Percentiles rank a stretch among this genome's conserved stretches.
Conservation (phyloP, 2,329 filamentous ascomycete genomes). For the Trichoderma pleuroti region DNA sequence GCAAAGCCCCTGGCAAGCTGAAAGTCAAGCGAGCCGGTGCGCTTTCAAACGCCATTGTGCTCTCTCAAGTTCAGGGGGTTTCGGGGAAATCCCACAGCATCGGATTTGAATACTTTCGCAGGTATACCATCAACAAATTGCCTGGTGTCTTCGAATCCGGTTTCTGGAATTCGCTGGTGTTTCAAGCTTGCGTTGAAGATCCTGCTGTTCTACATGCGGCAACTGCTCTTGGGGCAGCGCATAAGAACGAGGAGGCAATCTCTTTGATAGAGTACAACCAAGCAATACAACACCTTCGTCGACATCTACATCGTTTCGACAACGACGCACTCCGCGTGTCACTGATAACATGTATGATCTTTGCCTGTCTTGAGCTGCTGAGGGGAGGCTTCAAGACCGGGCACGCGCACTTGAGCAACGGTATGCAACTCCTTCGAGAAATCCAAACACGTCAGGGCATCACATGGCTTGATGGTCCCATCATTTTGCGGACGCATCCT, state of each 20-base stretch:
- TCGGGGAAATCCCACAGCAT: not conserved
- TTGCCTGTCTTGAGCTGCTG: constrained; percentile 39
- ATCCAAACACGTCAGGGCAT: constrained; percentile 10
- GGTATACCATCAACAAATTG: constrained; percentile 29
- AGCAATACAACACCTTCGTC: constrained; percentile 36
- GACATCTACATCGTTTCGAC: constrained; percentile 25
- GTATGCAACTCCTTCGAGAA: constrained; percentile 29
- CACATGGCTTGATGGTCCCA: not conserved
- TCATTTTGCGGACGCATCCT: constrained; percentile 14
- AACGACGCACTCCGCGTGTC: constrained; percentile 33
- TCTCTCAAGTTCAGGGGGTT: not conserved
- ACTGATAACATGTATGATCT: constrained; percentile 41
- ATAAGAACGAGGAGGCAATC: constrained; percentile 25
- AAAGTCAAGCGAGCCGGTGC: not conserved
- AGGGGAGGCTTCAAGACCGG: constrained; percentile 30
- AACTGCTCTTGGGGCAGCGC: constrained; percentile 38
- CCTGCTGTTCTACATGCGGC: constrained; percentile 41
- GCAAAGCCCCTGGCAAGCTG: not conserved
- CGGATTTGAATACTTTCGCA: constrained; percentile 26
- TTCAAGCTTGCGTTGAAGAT: constrained; percentile 37
- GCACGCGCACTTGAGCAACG: constrained; percentile 31
- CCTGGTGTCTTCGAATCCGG: constrained; percentile 33
- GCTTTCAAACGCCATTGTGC: not conserved
- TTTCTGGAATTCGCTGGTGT: constrained; percentile 39
- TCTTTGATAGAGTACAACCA: constrained; percentile 39